Evolutionary conservation across 306 rosid species (phyloP).

Genomic region (Ceratonia siliqua): DNA sequence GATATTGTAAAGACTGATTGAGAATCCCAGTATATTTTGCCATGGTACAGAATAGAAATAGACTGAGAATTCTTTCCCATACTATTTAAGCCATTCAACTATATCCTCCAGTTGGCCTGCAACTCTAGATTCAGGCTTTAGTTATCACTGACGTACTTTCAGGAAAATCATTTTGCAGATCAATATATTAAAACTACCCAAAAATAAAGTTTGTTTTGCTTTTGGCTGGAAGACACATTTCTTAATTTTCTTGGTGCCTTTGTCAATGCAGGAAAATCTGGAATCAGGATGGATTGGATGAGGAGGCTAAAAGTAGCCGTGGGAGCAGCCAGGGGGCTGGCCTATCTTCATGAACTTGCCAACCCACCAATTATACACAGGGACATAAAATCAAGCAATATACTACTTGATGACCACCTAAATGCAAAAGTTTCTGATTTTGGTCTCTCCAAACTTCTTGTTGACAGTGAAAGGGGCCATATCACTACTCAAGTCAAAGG

Average conservation of each 20-base stretch:
- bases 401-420: slow-evolving; percentile 63
- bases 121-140: too few species aligned
- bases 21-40: not conserved
- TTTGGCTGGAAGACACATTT: not conserved
- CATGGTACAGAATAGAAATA: not conserved
- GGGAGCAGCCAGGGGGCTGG: slow-evolving; percentile 78
- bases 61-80: not conserved
- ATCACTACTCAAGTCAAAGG: slow-evolving; percentile 82
- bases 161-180: not conserved
- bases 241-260: not conserved
- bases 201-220: not conserved
- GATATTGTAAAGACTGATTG: not conserved
- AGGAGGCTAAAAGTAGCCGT: slow-evolving; percentile 62
- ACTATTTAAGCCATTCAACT: too few species aligned
- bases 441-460: slow-evolving; percentile 75
- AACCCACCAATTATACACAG: slow-evolving; percentile 82
- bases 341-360: slow-evolving; percentile 79
- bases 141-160: not conserved
- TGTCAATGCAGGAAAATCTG: slow-evolving; percentile 53
- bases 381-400: slow-evolving; percentile 81
- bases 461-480: slow-evolving; percentile 54
- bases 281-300: slow-evolving; percentile 69
- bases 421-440: slow-evolving; percentile 83
- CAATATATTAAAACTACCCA: not conserved
- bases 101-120: too few species aligned